These are phyloP conservation scores for Rubia tinctorum DNA, from an alignment of 305 asterid genomes.

Conservation along the genomic window DNA sequence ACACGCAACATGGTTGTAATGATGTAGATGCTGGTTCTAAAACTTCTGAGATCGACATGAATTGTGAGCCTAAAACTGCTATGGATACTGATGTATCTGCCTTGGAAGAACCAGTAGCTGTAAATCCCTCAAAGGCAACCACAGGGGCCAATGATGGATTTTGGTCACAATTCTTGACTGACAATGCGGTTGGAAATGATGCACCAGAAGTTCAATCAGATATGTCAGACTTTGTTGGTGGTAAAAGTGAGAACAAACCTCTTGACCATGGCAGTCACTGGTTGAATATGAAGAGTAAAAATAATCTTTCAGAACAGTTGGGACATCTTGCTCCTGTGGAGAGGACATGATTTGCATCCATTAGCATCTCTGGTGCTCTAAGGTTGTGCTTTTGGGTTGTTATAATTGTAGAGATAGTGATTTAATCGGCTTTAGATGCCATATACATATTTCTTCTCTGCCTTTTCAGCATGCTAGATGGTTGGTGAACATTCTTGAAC, in stretches of 20 bases:
- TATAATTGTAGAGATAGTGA: conserved; percentile 7
- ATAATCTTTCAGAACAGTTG: conserved; percentile 46
- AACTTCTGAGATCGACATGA: conserved; percentile 57
- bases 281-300: conserved; percentile 32
- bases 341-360: conserved; percentile 18
- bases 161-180: conserved; percentile 91
- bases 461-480: background rate
- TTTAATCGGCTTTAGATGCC: conserved; percentile 8
- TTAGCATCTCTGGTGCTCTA: background rate
- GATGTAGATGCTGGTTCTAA: conserved; percentile 25
- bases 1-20: conserved; percentile 45
- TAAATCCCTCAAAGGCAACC: conserved; percentile 32
- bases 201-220: conserved; percentile 45
- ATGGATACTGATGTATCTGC: conserved; percentile 29
- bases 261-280: conserved; percentile 25
- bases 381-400: background rate
- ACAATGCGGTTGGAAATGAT: conserved; percentile 69
- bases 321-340: conserved; percentile 47
- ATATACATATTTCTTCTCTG: background rate
- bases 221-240: conserved; percentile 20
- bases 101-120: conserved; percentile 36
- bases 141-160: conserved; percentile 77
- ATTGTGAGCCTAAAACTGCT: conserved; percentile 46
- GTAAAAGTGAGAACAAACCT: conserved; percentile 24
- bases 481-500: background rate